Evolutionary conservation across 768 basidiomycete genomes (phyloP), one percentile per base, ranked within the genome.

Genomic region (Hypholoma fasciculare): DNA sequence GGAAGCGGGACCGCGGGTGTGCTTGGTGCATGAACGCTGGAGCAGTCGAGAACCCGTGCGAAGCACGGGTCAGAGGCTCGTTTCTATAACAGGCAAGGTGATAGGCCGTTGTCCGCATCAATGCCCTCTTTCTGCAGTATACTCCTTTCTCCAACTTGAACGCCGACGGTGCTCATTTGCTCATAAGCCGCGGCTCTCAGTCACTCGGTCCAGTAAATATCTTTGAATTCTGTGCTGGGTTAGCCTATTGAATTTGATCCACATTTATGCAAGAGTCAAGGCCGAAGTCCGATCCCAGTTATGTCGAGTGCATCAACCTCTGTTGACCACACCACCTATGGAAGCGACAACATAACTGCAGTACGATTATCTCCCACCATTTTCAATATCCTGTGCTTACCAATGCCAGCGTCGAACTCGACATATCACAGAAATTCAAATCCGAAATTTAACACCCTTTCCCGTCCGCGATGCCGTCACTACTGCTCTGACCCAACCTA

Each of bases 381-480:
- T n/a, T 14, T 43, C 11, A 44, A 27, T 23, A 30, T 53, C n/a
- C 37, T 39, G 52, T 52, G 30, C 57, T 62, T 49, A 61, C 53
- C 43, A 47, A 9, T 47, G 67, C 39, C 71, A 90, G 84, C 84
- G 84, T 66, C 87, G 89, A 43, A 77, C 91, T 61, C 84, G 90
- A 63, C 89, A 93, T 74, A 79, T 93, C 57, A 79, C 82, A 56
- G 78, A 83, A 43, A 76, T 94, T 49, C 88, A 92, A 74, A 78
- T 94, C 63, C 83, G 86, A 61, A 94, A 94, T 68, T 75, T 94
- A 38, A 89, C 92, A n/a, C 90, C 89, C 1, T 93, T 91, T 69
- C 91, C 91, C 36, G 83, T 84, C 52, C 85, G 92, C 37, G 91
- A 94, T 70, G 80, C 86, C 6, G 79, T 91, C 61, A 85, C 91